Base-by-base conservation (phyloP, 768 basidiomycete genomes). In the Plicaturopsis crispa region DNA sequence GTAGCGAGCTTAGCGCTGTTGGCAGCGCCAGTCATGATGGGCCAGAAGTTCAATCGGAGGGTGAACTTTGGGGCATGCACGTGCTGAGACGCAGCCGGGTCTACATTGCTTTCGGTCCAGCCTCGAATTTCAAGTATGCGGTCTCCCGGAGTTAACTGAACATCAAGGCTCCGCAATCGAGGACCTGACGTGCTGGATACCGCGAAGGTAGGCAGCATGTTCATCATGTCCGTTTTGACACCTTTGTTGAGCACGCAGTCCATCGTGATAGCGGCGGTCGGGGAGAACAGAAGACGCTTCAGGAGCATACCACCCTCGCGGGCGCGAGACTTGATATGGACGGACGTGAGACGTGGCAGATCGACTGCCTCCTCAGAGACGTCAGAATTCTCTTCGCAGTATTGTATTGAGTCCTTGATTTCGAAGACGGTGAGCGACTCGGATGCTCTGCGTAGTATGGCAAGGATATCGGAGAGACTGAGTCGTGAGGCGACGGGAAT, bases 381-480 rank as follows among this genome's bases (percentile, higher is more conserved):
- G 6, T 41, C 31, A 7, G 39, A 18, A 7, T 35, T 28, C 12
- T 32, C 32, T 31, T 40, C 45, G 6, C 31, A 44, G 10, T 49
- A 47, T 13, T 55, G 43, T 11, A 47, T 45, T 10, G 65, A 63
- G 5, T 69, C 53, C 18, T 54, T 54, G 28, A 62, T 48, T 31
- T 61, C 58, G 4, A 69, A 50, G 40, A 61, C 49, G n/a, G 52
- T 44, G 32, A 49, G 53, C 8, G 69, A 50, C 33, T 33, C 28
- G 1, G 60, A 62, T 60, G 63, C 63, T 34, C 50, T 47, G 13
- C 52, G 36, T 6, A 72, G 59, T 12, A 53, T 52, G 17, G 50
- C 42, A n/a, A 59, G 36, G 18, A 72, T 48, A 33, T 61, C 56
- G 5, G 41, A 40, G 21, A 55, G 52, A 5, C 58, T 49, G 1